Evolutionary conservation across 495 filamentous ascomycete species (phyloP).

Genomic region (Neurospora terricola): DNA sequence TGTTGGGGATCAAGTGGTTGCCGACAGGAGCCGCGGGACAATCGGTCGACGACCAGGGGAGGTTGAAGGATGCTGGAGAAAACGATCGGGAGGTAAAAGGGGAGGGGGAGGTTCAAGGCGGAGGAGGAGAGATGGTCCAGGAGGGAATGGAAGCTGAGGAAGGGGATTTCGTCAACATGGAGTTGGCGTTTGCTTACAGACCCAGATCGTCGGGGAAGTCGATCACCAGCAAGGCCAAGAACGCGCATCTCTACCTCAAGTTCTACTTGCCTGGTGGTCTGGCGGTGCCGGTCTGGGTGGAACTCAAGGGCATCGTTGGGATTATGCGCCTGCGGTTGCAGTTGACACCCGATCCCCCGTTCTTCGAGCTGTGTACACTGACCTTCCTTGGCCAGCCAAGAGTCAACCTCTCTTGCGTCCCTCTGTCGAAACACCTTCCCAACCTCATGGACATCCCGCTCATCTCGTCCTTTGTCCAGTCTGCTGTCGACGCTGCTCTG

Average conservation of each 20-base stretch:
- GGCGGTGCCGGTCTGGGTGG: slow-evolving; percentile 60
- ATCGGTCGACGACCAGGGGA: slow-evolving; percentile 46
- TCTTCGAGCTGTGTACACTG: slow-evolving; percentile 57
- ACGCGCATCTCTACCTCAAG: slow-evolving; percentile 57
- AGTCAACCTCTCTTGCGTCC: slow-evolving; percentile 58
- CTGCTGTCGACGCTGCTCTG: slow-evolving; percentile 58
- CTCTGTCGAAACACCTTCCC: slow-evolving; percentile 52
- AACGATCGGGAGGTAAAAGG: slow-evolving; percentile 44
- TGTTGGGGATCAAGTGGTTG: slow-evolving; percentile 56
- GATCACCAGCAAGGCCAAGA: slow-evolving; percentile 50
- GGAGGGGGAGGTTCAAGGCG: slow-evolving; percentile 23
- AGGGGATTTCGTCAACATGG: slow-evolving; percentile 62
- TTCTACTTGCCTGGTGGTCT: slow-evolving; percentile 55
- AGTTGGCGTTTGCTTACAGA: slow-evolving; percentile 60
- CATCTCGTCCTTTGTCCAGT: slow-evolving; percentile 64
- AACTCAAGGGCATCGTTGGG: slow-evolving; percentile 55
- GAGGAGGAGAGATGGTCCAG: slow-evolving; percentile 28
- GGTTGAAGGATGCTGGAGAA: slow-evolving; percentile 23
- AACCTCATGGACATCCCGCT: slow-evolving; percentile 65
- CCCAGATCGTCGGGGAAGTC: slow-evolving; percentile 45
- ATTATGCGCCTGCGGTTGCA: slow-evolving; percentile 56
- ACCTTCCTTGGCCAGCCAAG: slow-evolving; percentile 70
- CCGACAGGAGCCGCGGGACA: slow-evolving; percentile 53
- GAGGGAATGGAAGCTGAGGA: slow-evolving; percentile 66
- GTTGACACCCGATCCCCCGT: slow-evolving; percentile 61